Evolutionary conservation across 257 asterid species (phyloP).

Genomic region (Solanum habrochaites): DNA sequence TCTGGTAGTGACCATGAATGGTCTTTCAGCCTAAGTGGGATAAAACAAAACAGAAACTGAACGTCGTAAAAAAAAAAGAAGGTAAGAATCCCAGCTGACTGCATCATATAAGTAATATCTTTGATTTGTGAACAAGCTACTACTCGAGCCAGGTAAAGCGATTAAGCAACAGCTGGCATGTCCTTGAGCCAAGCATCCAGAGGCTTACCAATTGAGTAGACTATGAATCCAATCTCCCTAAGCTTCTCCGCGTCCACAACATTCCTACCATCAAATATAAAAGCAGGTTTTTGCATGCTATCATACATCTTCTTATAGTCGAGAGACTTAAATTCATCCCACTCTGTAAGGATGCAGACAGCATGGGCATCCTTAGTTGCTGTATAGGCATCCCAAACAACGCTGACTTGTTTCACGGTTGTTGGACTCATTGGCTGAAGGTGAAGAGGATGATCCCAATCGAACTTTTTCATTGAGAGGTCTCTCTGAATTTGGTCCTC

Average conservation of each 20-base stretch:
- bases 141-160: neutral
- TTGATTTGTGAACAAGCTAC: neutral
- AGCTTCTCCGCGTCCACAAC: constrained; percentile 39
- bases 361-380: constrained; percentile 68
- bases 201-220: constrained; percentile 65
- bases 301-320: constrained; percentile 51
- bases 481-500: constrained; percentile 66
- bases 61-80: neutral
- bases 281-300: constrained; percentile 72
- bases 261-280: constrained; percentile 54
- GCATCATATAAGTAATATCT: neutral
- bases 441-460: constrained; percentile 69
- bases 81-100: neutral
- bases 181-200: constrained; percentile 72
- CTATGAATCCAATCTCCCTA: constrained; percentile 57
- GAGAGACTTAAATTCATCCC: constrained; percentile 66
- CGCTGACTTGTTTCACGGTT: constrained; percentile 34
- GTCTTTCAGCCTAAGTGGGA: neutral
- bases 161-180: constrained; percentile 62
- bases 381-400: constrained; percentile 54
- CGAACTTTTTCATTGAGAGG: constrained; percentile 57
- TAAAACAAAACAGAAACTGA: neutral
- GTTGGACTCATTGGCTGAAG: constrained; percentile 76
- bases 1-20: neutral
- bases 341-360: constrained; percentile 57